phyloP scores from a whole-genome alignment of 208 protist genomes.

The Acanthamoeba royreba region DNA sequence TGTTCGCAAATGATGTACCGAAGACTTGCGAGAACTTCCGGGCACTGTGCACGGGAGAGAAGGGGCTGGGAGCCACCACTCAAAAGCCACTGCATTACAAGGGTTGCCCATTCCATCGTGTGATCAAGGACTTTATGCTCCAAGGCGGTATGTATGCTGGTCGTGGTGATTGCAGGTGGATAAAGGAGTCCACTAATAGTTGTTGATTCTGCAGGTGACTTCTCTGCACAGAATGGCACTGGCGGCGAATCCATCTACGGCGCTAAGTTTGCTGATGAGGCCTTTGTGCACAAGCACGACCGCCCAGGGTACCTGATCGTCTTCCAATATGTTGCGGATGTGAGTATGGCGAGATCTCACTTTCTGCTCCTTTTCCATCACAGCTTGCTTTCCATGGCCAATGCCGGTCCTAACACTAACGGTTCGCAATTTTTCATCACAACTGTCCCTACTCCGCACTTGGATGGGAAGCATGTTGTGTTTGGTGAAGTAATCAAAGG shows the following conservation, averaged over 20 bases:
- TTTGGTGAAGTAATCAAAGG: slow-evolving; percentile 85
- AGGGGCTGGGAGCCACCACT: slow-evolving; percentile 43
- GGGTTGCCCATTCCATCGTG: slow-evolving; percentile 59
- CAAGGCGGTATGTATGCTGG: not conserved
- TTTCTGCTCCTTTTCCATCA: not conserved
- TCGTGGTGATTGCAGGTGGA: not conserved
- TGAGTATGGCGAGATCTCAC: not conserved
- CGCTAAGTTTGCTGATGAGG: slow-evolving; percentile 92
- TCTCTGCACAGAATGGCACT: slow-evolving; percentile 92
- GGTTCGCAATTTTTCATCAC: slow-evolving; percentile 66
- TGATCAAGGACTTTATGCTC: slow-evolving; percentile 66
- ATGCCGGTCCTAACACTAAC: slow-evolving; percentile 92
- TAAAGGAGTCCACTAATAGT: slow-evolving; percentile 52
- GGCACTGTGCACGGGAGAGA: slow-evolving; percentile 73
- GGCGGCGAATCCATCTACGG: slow-evolving; percentile 98
- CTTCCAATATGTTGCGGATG: not conserved
- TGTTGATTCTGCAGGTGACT: slow-evolving; percentile 96
- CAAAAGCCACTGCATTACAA: slow-evolving; percentile 68
- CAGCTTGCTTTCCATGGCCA: slow-evolving; percentile 97
- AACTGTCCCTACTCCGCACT: slow-evolving; percentile 57
- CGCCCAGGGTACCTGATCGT: not conserved
- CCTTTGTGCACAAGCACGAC: slow-evolving; percentile 90
- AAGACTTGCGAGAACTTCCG: slow-evolving; percentile 74
- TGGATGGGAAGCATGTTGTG: slow-evolving; percentile 86
- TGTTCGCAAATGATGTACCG: slow-evolving; percentile 54